phyloP scores from a whole-genome alignment of 1,284 basidiomycete genomes.

The Trichosporon sp. region DNA sequence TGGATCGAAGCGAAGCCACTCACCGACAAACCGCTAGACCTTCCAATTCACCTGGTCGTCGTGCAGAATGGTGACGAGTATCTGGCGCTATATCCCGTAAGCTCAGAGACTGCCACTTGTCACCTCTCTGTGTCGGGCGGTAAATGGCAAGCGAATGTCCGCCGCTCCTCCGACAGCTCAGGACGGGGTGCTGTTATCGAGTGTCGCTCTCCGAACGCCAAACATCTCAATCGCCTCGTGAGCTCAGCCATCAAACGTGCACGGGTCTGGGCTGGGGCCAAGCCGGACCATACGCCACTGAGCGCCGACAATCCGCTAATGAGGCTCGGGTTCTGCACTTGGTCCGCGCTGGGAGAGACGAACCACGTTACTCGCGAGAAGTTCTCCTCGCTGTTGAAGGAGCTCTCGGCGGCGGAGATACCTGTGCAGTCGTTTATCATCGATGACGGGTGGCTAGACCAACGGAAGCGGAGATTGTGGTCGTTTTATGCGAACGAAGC shows the following conservation, averaged over 20 bases:
- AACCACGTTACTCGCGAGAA: conserved; percentile 7
- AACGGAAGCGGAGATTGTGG: conserved; percentile 12
- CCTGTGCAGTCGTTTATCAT: conserved; percentile 34
- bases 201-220: not conserved
- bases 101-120: not conserved
- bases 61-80: not conserved
- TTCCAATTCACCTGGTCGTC: conserved; percentile 8
- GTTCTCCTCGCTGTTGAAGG: conserved; percentile 7
- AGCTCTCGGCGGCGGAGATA: conserved; percentile 3
- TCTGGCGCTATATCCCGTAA: conserved; percentile 8
- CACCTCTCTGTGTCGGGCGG: not conserved
- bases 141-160: not conserved
- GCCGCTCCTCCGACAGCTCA: not conserved
- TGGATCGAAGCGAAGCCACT: conserved; percentile 11
- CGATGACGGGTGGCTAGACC: conserved; percentile 41
- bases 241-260: not conserved
- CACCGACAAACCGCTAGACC: not conserved
- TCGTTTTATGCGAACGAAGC: conserved; percentile 8
- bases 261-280: not conserved
- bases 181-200: not conserved
- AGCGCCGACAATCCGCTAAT: conserved; percentile 5
- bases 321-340: conserved; percentile 19
- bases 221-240: not conserved
- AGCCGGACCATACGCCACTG: not conserved
- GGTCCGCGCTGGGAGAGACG: conserved; percentile 15